A percentile compares a stretch with the other conserved stretches of the same genome.
Conservation (phyloP, 208 protist species). For the Borovskyia barvae region DNA sequence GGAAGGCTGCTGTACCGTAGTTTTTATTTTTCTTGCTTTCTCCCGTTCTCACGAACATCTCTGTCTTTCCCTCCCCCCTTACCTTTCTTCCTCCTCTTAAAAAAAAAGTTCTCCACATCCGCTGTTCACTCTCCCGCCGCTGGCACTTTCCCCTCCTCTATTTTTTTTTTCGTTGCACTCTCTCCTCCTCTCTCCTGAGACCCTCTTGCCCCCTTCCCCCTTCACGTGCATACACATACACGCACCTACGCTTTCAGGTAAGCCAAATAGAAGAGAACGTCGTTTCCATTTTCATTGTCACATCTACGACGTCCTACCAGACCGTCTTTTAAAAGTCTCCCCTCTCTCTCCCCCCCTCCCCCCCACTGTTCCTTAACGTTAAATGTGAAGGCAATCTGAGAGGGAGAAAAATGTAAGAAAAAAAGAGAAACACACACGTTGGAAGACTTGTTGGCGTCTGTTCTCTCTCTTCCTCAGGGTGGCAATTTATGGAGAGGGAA, state of each 20-base stretch:
- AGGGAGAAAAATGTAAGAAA: too few species aligned
- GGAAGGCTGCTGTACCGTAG: neutral
- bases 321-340: neutral
- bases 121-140: neutral
- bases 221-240: neutral
- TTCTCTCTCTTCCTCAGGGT: neutral
- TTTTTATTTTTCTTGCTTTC: neutral
- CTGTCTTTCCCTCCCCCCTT: neutral
- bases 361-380: neutral
- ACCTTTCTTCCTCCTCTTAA: constrained; percentile 1
- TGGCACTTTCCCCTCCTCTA: neutral
- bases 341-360: neutral
- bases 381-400: too few species aligned
- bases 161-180: constrained; percentile 5
- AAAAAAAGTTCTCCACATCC: neutral
- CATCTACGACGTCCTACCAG: neutral
- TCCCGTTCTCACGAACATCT: neutral
- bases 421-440: too few species aligned
- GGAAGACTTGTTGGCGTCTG: neutral
- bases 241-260: neutral
- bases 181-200: neutral
- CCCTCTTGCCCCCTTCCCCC: neutral
- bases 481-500: neutral
- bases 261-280: neutral
- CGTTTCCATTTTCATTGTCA: constrained; percentile 8